These are phyloP conservation scores for Eimeria brunetti DNA, from an alignment of 169 alveolate genomes.

Conservation along the genomic window DNA sequence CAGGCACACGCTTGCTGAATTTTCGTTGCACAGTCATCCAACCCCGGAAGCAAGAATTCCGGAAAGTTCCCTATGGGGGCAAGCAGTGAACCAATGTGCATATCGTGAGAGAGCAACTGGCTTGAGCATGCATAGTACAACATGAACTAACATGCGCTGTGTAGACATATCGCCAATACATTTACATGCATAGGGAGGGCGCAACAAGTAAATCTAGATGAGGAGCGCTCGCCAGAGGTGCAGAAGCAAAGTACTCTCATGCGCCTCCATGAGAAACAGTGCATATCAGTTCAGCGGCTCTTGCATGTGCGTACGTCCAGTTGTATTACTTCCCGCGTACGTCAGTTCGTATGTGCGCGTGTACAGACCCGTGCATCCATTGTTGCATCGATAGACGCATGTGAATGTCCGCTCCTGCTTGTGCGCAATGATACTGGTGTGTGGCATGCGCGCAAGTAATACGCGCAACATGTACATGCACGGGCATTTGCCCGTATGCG, in stretches of 20 bases:
- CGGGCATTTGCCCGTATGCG: not conserved
- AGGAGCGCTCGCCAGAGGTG: not conserved
- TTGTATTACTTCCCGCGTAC: not conserved
- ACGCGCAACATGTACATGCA: not conserved
- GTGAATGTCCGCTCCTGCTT: not conserved
- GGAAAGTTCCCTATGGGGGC: not conserved
- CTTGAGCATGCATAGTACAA: not conserved
- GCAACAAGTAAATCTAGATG: not conserved
- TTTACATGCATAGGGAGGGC: not conserved
- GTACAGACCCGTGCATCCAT: not conserved
- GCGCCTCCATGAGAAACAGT: not conserved
- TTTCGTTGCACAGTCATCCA: not conserved
- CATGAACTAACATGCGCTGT: not conserved
- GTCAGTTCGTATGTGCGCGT: not conserved
- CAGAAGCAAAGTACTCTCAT: not conserved
- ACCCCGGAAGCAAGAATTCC: not conserved
- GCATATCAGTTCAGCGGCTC: not conserved
- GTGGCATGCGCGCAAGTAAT: not conserved
- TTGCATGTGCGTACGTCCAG: not conserved
- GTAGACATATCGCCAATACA: not conserved
- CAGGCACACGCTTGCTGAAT: not conserved
- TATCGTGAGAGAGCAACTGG: not conserved
- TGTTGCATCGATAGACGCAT: not conserved
- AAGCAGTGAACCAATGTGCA: not conserved
- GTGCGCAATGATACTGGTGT: not conserved